A percentile compares a stretch with the other conserved stretches of the same genome.
These are phyloP conservation scores for Bipolaris sorokiniana DNA, from an alignment of 2,329 filamentous ascomycete species.

Conservation along the genomic window DNA sequence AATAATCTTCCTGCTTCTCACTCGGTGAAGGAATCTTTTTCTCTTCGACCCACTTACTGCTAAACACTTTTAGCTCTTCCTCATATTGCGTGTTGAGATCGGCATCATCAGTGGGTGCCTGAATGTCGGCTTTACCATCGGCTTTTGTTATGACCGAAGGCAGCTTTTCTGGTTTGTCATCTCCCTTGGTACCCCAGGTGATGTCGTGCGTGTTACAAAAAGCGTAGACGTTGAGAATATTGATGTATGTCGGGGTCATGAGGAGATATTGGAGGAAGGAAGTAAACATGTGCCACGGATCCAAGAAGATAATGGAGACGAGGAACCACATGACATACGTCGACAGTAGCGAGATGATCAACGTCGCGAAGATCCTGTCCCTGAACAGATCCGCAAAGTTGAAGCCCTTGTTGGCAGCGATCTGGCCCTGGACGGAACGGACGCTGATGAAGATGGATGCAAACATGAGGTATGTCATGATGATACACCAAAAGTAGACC, in stretches of 20 bases:
- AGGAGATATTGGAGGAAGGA: constrained; percentile 91
- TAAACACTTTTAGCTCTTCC: constrained; percentile 76
- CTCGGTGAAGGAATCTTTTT: constrained; percentile 65
- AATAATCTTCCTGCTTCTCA: constrained; percentile 97
- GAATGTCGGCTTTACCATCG: constrained; percentile 91
- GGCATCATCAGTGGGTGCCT: constrained; percentile 84
- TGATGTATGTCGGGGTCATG: constrained; percentile 94
- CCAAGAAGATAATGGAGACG: constrained; percentile 90
- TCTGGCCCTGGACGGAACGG: constrained; percentile 76
- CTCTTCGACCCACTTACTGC: constrained; percentile 74
- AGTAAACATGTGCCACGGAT: constrained; percentile 99
- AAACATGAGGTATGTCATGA: constrained; percentile 93
- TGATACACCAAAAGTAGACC: constrained; percentile 97
- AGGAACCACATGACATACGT: constrained; percentile 95
- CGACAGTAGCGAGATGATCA: constrained; percentile 89
- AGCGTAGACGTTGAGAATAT: constrained; percentile 97
- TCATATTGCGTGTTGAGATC: constrained; percentile 97
- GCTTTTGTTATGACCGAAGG: constrained; percentile 89
- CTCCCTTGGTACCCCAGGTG: constrained; percentile 97
- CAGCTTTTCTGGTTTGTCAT: constrained; percentile 92
- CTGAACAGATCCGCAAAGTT: constrained; percentile 75
- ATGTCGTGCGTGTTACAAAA: constrained; percentile 99
- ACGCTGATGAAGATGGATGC: constrained; percentile 95
- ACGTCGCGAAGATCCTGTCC: constrained; percentile 88
- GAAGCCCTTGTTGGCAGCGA: constrained; percentile 68